These are phyloP conservation scores for Backusella sp. DNA, from an alignment of 192 early-diverging fungal genomes.

Conservation along the genomic window DNA sequence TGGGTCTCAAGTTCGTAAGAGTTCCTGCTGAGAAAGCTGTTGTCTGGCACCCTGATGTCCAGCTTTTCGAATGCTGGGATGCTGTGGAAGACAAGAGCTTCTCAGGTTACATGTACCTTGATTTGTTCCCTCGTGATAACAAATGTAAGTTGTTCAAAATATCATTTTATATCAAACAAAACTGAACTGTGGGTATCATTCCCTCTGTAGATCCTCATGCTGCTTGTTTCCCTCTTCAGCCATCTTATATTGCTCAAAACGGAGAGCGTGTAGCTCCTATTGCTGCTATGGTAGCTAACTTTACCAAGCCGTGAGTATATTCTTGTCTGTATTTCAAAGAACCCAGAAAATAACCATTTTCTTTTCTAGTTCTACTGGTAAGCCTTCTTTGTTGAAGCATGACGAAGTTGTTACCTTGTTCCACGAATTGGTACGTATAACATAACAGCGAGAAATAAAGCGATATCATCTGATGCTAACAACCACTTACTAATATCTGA, in stretches of 20 bases:
- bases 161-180: neutral
- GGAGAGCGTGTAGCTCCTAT: constrained; percentile 60
- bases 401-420: constrained; percentile 79
- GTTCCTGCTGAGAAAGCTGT: constrained; percentile 47
- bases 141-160: constrained; percentile 50
- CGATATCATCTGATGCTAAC: constrained; percentile 44
- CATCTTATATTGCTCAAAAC: constrained; percentile 56
- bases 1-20: constrained; percentile 68
- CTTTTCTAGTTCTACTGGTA: constrained; percentile 47
- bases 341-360: neutral
- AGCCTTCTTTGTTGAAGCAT: constrained; percentile 78
- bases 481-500: neutral
- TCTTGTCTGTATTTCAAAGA: constrained; percentile 31
- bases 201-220: constrained; percentile 56
- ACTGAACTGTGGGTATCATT: neutral
- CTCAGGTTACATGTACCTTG: constrained; percentile 73
- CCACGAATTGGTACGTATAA: constrained; percentile 72
- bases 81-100: constrained; percentile 52
- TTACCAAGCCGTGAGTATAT: constrained; percentile 53
- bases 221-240: constrained; percentile 76
- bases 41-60: constrained; percentile 82
- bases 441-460: neutral
- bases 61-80: constrained; percentile 77
- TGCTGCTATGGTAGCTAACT: constrained; percentile 74
- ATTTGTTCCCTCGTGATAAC: constrained; percentile 71